Percentiles rank a stretch among this genome's conserved stretches.
phyloP scores from a whole-genome alignment of 1,284 basidiomycete species.

The Marasmius tenuissimus region DNA sequence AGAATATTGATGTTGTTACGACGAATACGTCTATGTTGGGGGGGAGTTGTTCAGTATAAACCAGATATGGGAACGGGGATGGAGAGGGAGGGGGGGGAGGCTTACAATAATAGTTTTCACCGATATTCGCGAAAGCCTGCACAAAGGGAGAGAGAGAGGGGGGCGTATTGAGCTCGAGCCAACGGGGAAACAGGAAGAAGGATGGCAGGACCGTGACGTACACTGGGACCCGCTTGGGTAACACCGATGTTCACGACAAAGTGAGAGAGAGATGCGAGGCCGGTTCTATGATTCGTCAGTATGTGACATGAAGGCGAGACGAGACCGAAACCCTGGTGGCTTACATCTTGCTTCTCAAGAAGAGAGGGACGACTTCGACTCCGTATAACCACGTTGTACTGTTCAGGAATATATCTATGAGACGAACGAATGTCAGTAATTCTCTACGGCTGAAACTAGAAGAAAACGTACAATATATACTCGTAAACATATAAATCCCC shows the following conservation, averaged over 20 bases:
- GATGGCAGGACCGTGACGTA: no score
- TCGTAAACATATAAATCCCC: constrained; percentile 20
- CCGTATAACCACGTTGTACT: constrained; percentile 20
- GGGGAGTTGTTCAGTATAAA: background rate
- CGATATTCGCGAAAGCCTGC: constrained; percentile 17
- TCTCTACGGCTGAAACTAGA: no score
- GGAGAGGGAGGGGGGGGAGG: background rate
- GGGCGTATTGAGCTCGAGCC: background rate
- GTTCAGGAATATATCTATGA: constrained; percentile 15
- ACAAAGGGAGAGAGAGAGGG: background rate
- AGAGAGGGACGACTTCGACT: constrained; percentile 17
- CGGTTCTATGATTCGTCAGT: no score
- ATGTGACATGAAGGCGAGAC: no score
- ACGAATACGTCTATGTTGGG: constrained; percentile 16
- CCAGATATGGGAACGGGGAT: no score
- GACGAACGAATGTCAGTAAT: background rate
- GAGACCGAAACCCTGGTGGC: no score
- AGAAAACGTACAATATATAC: constrained; percentile 17
- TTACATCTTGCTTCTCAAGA: constrained; percentile 16
- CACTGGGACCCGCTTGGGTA: constrained; percentile 17
- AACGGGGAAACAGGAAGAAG: background rate
- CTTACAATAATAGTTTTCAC: constrained; percentile 18
- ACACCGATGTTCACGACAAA: constrained; percentile 18
- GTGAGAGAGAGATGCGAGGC: constrained; percentile 14
- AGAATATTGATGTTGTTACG: constrained; percentile 11